Base-by-base conservation (phyloP, 441 rosid genomes). In the Isatis lusitanica region DNA sequence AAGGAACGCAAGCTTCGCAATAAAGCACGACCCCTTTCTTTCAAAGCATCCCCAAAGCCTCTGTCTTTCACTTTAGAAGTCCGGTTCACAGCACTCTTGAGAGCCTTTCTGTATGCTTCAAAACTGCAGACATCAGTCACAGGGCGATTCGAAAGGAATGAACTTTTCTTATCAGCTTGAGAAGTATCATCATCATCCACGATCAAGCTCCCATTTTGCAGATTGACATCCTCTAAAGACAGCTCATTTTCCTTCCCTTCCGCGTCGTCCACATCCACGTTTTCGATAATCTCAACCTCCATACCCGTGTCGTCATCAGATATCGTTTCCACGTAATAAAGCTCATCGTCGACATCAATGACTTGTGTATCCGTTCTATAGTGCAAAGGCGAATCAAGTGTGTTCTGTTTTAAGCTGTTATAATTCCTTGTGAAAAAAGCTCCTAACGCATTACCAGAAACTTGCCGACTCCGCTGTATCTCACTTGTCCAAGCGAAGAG, bases 41-140 rank as follows among this genome's bases (percentile, higher is more conserved):
- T 73, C 75, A 87, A 70, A 58, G 71, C 62, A 68, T 79, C 87
- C 66, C 82, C 83, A 68, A 81, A 86, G 61, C 77, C 85, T 79
- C 84, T 66, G 4, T 10, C 78, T 51, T 80, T 73, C 80, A 89
- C 66, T 73, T 70, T 86, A 8, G 61, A 48, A 65, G 40, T 76
- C 53, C 88, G 70, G 70, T 79, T 84, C 71, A 74, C 80, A 15
- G 87, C 87, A 46, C 68, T 68, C 85, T 73, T 73, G 30, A 93
- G 56, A 80, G 85, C 63, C 85, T 82, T 85, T 84, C 79, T 86
- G 57, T 93, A 93, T 12, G 81, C 90, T 71, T 82, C 88, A 65
- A 82, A 68, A 71, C 80, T 75, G 2, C 68, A 48, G 9, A 81
- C 74, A 68, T 79, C 79, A 7, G 73, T 62, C 33, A 69, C 78